These are phyloP conservation scores for Aspergillus nanangensis DNA, from an alignment of 495 filamentous ascomycete species.

Conservation along the genomic window DNA sequence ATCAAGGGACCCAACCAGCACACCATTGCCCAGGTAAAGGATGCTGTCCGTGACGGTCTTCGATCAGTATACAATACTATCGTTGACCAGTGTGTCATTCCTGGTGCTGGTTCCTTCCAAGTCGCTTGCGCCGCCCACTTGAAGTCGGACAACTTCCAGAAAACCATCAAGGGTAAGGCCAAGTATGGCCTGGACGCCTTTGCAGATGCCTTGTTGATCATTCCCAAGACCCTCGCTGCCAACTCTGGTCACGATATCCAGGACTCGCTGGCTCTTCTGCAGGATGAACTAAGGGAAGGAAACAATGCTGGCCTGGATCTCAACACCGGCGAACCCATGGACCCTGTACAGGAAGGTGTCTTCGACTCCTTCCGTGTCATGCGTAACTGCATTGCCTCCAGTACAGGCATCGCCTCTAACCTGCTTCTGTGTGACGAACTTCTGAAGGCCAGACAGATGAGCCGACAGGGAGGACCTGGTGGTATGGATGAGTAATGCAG, in stretches of 20 bases:
- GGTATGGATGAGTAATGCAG: slow-evolving; percentile 43
- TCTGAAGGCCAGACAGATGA: slow-evolving; percentile 96
- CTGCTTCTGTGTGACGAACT: slow-evolving; percentile 95
- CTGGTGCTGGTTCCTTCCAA: slow-evolving; percentile 94
- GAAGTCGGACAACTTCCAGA: slow-evolving; percentile 72
- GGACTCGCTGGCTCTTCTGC: slow-evolving; percentile 77
- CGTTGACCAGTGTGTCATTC: slow-evolving; percentile 90
- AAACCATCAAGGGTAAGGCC: slow-evolving; percentile 92
- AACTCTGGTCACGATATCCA: slow-evolving; percentile 97
- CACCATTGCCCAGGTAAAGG: slow-evolving; percentile 92
- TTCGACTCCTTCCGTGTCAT: slow-evolving; percentile 96
- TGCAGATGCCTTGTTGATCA: slow-evolving; percentile 87
- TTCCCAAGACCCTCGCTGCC: slow-evolving; percentile 94
- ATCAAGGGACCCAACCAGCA: slow-evolving; percentile 98
- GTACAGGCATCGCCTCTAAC: slow-evolving; percentile 92
- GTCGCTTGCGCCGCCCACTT: slow-evolving; percentile 90
- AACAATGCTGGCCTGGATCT: slow-evolving; percentile 85
- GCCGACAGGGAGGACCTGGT: slow-evolving; percentile 37
- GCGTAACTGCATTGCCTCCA: slow-evolving; percentile 87
- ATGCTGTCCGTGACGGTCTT: slow-evolving; percentile 94
- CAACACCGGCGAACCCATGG: slow-evolving; percentile 85
- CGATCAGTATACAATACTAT: slow-evolving; percentile 98
- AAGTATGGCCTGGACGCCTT: slow-evolving; percentile 94
- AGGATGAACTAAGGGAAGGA: slow-evolving; percentile 81
- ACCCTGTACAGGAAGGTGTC: slow-evolving; percentile 87